These are phyloP conservation scores for Trichoderma hamatum DNA, from an alignment of 2,329 filamentous ascomycete genomes.

Conservation along the genomic window DNA sequence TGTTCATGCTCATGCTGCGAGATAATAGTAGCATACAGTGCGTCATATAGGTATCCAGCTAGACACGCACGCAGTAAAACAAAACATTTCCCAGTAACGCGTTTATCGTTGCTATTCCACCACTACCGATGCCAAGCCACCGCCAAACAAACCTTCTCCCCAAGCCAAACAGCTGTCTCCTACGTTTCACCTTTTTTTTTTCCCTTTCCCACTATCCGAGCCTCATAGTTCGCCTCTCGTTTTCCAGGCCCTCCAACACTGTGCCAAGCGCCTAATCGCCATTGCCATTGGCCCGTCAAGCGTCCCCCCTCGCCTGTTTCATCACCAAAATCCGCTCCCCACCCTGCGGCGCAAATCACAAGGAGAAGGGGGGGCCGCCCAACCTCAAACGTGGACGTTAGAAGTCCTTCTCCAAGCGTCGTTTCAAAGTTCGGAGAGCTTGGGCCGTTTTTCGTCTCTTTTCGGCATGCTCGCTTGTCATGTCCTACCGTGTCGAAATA, in stretches of 20 bases:
- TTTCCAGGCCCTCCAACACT: not conserved
- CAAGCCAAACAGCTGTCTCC: not conserved
- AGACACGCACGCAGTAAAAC: not conserved
- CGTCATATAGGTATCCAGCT: no score
- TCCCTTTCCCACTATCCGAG: not conserved
- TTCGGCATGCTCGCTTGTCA: not conserved
- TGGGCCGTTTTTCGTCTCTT: not conserved
- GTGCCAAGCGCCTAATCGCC: conserved; percentile 24
- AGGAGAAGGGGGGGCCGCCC: not conserved
- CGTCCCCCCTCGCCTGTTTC: conserved; percentile 23
- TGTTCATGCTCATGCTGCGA: not conserved
- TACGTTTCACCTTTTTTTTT: not conserved
- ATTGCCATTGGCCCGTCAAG: conserved; percentile 23
- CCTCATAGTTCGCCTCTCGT: not conserved
- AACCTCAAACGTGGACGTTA: conserved; percentile 22
- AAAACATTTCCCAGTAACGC: not conserved
- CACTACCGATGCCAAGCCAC: not conserved
- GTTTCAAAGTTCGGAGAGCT: not conserved
- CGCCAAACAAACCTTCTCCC: no score
- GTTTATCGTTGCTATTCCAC: not conserved
- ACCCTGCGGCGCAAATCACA: conserved; percentile 8
- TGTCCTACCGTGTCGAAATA: not conserved
- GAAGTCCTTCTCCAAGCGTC: conserved; percentile 11
- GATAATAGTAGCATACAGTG: not conserved
- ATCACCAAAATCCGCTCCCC: not conserved